Evolutionary conservation across 2,329 filamentous ascomycete species (phyloP).

Genomic region (Ascochyta koolunga): DNA sequence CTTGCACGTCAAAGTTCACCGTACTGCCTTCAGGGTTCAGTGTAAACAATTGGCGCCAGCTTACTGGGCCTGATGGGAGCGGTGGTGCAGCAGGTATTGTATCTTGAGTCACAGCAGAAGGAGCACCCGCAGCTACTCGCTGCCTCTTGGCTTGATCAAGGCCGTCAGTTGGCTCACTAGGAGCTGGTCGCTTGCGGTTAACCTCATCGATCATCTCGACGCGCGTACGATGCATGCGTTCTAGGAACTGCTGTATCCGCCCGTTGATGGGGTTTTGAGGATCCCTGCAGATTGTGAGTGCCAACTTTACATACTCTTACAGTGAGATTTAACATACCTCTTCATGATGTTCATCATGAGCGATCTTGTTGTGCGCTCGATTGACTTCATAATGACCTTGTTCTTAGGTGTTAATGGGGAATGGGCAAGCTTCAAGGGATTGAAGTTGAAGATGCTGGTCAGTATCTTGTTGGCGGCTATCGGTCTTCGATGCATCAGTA

Average conservation of each 20-base stretch:
- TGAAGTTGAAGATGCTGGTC: slow-evolving; percentile 85
- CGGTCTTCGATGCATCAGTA: slow-evolving; percentile 81
- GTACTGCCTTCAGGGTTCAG: slow-evolving; percentile 77
- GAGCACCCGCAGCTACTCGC: slow-evolving; percentile 64
- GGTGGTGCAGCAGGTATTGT: slow-evolving; percentile 65
- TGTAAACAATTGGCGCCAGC: slow-evolving; percentile 83
- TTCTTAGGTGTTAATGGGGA: slow-evolving; percentile 77
- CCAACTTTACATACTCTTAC: slow-evolving; percentile 2
- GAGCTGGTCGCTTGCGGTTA: slow-evolving; percentile 76
- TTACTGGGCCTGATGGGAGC: slow-evolving; percentile 76
- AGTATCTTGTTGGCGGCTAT: slow-evolving; percentile 84
- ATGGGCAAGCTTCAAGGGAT: slow-evolving; percentile 81
- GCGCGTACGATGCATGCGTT: slow-evolving; percentile 78
- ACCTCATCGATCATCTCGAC: slow-evolving; percentile 80
- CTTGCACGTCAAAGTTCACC: slow-evolving; percentile 80
- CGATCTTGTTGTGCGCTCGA: slow-evolving; percentile 90
- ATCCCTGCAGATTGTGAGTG: slow-evolving; percentile 61
- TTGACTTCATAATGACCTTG: slow-evolving; percentile 85
- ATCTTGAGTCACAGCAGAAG: slow-evolving; percentile 31
- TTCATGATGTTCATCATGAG: slow-evolving; percentile 83
- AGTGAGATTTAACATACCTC: slow-evolving; percentile 58
- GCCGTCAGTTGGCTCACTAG: slow-evolving; percentile 72
- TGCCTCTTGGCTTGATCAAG: slow-evolving; percentile 82
- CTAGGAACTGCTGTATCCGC: slow-evolving; percentile 86
- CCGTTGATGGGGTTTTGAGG: slow-evolving; percentile 75